These are phyloP conservation scores for Pyrus communis DNA, from an alignment of 306 rosid genomes.

Conservation along the genomic window DNA sequence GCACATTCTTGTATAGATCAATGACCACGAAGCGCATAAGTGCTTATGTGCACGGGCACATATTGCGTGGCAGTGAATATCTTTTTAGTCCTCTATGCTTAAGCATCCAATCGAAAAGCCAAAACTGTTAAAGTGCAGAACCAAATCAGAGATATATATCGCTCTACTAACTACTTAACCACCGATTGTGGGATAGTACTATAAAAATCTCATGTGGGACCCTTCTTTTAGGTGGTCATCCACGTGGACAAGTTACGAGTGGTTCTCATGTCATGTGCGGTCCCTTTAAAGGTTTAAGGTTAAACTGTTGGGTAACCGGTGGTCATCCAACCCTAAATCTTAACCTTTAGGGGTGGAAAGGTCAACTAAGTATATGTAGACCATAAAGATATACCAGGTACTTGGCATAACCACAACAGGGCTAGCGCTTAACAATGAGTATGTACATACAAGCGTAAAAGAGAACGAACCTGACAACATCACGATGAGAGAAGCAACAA, in stretches of 20 bases:
- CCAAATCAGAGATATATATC: neutral
- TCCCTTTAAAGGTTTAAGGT: no score
- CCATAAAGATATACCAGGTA: neutral
- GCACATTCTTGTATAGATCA: neutral
- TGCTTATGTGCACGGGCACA: neutral
- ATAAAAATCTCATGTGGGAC: neutral
- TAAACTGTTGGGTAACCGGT: no score
- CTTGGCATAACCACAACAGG: no score
- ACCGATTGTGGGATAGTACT: neutral
- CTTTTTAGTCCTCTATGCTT: neutral
- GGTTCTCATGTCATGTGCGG: no score
- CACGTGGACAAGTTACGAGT: neutral
- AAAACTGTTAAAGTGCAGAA: neutral
- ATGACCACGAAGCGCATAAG: neutral
- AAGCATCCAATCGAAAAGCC: neutral
- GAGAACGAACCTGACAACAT: constrained; percentile 66
- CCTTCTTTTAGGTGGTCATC: neutral
- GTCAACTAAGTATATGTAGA: neutral
- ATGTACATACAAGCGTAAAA: neutral
- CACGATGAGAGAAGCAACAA: constrained; percentile 69
- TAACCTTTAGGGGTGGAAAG: neutral
- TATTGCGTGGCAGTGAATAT: neutral
- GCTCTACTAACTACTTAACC: no score
- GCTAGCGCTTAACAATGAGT: no score
- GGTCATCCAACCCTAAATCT: neutral